Evolutionary conservation across 2,329 filamentous ascomycete species (phyloP).

Genomic region (Colletotrichum tofieldiae): DNA sequence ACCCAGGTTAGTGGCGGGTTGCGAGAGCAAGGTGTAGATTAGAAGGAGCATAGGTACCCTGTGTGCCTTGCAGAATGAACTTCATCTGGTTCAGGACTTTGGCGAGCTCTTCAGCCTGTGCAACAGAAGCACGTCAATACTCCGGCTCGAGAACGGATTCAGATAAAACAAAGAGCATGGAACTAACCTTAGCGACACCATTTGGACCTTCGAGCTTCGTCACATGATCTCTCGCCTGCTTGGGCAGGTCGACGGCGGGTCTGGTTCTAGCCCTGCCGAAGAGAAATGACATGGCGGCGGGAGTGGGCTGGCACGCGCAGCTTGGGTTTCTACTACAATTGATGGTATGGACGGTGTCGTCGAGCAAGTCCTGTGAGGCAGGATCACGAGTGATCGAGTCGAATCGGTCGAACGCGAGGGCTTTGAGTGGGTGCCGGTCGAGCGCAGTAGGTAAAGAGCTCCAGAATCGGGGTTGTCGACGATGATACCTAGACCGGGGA

Average conservation of each 20-base stretch:
- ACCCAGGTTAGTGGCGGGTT: constrained; percentile 33
- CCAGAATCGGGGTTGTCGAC: background rate
- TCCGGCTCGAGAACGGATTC: constrained; percentile 40
- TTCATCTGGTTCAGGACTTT: constrained; percentile 94
- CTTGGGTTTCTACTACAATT: background rate
- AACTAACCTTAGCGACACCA: constrained; percentile 63
- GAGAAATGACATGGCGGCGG: constrained; percentile 67
- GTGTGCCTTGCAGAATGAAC: constrained; percentile 90
- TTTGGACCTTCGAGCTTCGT: constrained; percentile 66
- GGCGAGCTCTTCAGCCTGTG: constrained; percentile 87
- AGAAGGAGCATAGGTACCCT: constrained; percentile 70
- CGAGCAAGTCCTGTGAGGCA: background rate
- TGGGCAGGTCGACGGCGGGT: constrained; percentile 68
- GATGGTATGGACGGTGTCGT: background rate
- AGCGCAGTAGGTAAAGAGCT: background rate
- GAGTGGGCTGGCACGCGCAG: background rate
- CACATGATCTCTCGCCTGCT: constrained; percentile 70
- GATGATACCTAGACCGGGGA: background rate
- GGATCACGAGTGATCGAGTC: background rate
- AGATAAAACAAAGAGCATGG: constrained; percentile 8
- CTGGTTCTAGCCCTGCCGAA: constrained; percentile 69
- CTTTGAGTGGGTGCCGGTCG: background rate
- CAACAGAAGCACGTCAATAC: constrained; percentile 44
- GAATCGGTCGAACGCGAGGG: background rate
- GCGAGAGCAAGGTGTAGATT: background rate